Evolutionary conservation across 2,329 filamentous ascomycete genomes (phyloP), one percentile per base, ranked within the genome.

Genomic region (Aspergillus latus): DNA sequence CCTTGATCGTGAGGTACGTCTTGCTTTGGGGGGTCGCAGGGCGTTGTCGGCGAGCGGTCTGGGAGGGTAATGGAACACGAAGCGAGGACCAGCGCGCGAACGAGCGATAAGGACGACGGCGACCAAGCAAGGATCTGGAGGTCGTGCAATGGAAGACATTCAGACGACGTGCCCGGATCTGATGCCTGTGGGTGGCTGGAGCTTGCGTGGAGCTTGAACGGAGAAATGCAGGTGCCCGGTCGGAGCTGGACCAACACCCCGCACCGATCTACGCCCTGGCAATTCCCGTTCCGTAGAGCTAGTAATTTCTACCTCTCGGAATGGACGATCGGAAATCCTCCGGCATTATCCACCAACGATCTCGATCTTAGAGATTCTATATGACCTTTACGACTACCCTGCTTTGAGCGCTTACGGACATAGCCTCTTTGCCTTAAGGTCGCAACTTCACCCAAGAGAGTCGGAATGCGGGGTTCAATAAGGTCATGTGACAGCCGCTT

Each of bases 1-100:
- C 57, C 70, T 72, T 0, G 66, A 59, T 47, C 70, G 70, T 45
- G 72, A 70, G 34, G 64, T 62, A 60, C 71, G 71, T 28, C 71
- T 71, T 26, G 66, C 63, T 58, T 68, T 72, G 55, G 66, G 66
- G 36, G 68, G 65, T 54, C 73, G 68, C 39, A 74, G 63, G 34
- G 67, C 66, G 59, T 69, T 72, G 54, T 74, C 72, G 61, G 71
- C 71, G 55, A 77, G 73, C 61, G 79, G 72, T 66, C 77, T 74
- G 64, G 86, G 82, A n/a, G 91, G 91, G 68, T 94, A 94, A 73
- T 96, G 90, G 73, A 92, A 96, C 66, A 94, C 88, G 66, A 94
- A 88, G 61, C 86, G 85, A 29, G 91, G 89, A 13, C 91, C 90
- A 64, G 90, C 88, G 62, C 88, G 85, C 34, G 88, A 89, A 62